Base-by-base conservation (phyloP, 805 yeast genomes). In the Schizosaccharomyces lindneri region DNA sequence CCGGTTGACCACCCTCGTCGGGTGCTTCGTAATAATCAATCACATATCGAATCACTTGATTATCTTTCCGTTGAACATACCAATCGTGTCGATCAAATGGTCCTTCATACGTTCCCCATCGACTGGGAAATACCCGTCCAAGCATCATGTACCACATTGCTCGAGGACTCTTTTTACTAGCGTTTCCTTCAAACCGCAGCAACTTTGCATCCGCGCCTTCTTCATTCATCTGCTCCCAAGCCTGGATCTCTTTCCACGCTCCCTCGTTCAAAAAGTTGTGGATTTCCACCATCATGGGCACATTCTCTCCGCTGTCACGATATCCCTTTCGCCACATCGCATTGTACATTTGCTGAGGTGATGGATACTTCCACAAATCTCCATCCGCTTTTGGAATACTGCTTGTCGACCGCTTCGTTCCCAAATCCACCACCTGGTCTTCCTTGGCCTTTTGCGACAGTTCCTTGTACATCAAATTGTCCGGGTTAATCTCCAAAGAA, bases 61-160 rank as follows among this genome's bases (percentile, higher is more conserved):
- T 73, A 39, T 70, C 72, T 1, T 71, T 72, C 68, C 98, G 78
- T 66, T 90, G 75, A 4, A 93, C 95, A 2, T 95, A 85, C 99
- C 99, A 93, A 73, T 93, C 99, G 68, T 93, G 99, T 71, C 99
- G 81, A 72, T 93, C 99, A 68, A 93, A 93, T 5, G 99, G 99
- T 3, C 95, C 87, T 65, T 84, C 84, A 0, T 82, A 73, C 2
- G 41, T 21, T 64, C 81, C 83, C 73, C 81, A 90, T 11, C 77
- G 75, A 17, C 76, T 73, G 1, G 98, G 97, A 74, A 84, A 84
- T 1, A 82, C 31, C 65, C 79, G 77, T 13, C 90, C 83, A 65
- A 93, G 71, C 62, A 73, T 70, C 66, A 84, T 79, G 68, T 82
- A 81, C 73, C 80, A 72, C 65, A 79, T 76, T 0, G 97, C 97